These are phyloP conservation scores for Entophlyctis helioformis DNA, from an alignment of 192 early-diverging fungal genomes.

Conservation along the genomic window DNA sequence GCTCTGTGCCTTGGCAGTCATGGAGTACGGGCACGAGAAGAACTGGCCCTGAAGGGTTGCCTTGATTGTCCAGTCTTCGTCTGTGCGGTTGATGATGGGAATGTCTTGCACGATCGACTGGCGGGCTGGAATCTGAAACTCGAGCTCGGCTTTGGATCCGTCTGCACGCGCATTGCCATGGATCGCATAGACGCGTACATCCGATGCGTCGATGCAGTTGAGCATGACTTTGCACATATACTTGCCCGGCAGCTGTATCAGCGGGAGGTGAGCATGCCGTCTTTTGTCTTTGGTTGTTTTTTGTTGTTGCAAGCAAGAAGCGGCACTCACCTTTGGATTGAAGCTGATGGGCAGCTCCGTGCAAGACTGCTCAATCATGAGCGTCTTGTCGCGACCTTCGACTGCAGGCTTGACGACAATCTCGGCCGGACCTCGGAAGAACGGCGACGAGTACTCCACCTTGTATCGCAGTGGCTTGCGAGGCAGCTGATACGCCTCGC, in stretches of 20 bases:
- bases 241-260: slow-evolving; percentile 24
- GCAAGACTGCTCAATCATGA: slow-evolving; percentile 19
- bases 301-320: too few relatives aligned
- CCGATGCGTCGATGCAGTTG: slow-evolving; percentile 24
- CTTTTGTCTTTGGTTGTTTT: too few relatives aligned
- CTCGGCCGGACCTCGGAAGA: slow-evolving; percentile 30
- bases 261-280: too few relatives aligned
- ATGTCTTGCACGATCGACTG: slow-evolving; percentile 35
- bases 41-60: slow-evolving; percentile 24
- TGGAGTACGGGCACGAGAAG: slow-evolving; percentile 18
- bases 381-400: slow-evolving; percentile 20
- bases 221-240: slow-evolving; percentile 31
- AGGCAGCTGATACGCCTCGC: slow-evolving; percentile 18
- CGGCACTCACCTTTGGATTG: slow-evolving; percentile 19
- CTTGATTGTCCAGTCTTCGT: slow-evolving; percentile 40
- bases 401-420: slow-evolving; percentile 18
- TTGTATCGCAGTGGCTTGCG: slow-evolving; percentile 21
- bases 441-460: slow-evolving; percentile 36
- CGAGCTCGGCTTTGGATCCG: slow-evolving; percentile 32
- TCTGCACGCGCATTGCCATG: slow-evolving; percentile 32
- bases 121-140: slow-evolving; percentile 26
- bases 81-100: slow-evolving; percentile 37
- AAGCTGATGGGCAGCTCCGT: slow-evolving; percentile 34
- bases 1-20: slow-evolving; percentile 18
- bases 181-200: slow-evolving; percentile 31